These are phyloP conservation scores for Cytospora schulzeri DNA, from an alignment of 2,329 filamentous ascomycete species.

Conservation along the genomic window DNA sequence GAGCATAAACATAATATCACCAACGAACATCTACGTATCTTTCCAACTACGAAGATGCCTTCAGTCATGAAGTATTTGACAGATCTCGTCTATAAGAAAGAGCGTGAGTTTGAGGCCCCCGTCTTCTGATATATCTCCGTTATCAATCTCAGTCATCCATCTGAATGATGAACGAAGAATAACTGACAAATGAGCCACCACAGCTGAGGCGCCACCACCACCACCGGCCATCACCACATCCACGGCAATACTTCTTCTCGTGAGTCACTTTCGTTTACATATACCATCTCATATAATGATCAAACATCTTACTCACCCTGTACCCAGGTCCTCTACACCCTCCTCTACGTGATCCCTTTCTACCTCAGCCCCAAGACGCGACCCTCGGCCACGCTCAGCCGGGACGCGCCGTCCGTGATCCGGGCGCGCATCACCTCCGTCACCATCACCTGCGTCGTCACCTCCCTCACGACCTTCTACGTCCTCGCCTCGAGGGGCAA, in stretches of 20 bases:
- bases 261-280: constrained; percentile 34
- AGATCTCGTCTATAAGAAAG: constrained; percentile 22
- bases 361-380: constrained; percentile 81
- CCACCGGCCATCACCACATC: constrained; percentile 43
- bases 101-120: constrained; percentile 13
- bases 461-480: constrained; percentile 66
- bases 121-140: too few species aligned
- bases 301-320: background rate
- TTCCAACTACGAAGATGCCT: constrained; percentile 16
- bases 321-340: constrained; percentile 76
- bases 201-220: constrained; percentile 35
- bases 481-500: constrained; percentile 61
- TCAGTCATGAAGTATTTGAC: constrained; percentile 23
- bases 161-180: background rate
- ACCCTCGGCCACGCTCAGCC: constrained; percentile 75
- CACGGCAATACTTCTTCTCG: constrained; percentile 41
- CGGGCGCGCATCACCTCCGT: constrained; percentile 82
- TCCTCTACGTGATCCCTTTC: constrained; percentile 87
- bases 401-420: constrained; percentile 89
- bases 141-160: background rate
- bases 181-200: background rate
- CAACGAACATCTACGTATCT: background rate
- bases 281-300: background rate
- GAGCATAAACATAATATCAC: too few species aligned
- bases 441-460: constrained; percentile 70